These are phyloP conservation scores for Alternaria infectoria DNA, from an alignment of 2,329 filamentous ascomycete genomes.

Conservation along the genomic window DNA sequence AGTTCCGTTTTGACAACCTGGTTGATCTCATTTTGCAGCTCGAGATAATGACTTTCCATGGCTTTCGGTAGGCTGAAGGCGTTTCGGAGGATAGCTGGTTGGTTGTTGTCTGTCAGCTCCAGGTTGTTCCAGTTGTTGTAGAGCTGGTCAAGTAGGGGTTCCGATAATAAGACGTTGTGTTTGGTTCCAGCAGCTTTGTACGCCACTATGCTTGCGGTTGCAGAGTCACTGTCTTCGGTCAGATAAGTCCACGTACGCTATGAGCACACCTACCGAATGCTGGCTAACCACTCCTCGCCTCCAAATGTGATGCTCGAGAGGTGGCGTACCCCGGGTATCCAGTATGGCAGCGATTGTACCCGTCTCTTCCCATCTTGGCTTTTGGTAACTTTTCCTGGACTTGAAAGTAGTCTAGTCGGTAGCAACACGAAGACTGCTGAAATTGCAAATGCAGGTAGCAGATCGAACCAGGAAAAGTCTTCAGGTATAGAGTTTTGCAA, in stretches of 20 bases:
- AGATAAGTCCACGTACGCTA: slow-evolving; percentile 4
- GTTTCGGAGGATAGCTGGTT: slow-evolving; percentile 35
- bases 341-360: slow-evolving; percentile 63
- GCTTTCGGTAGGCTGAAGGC: slow-evolving; percentile 36
- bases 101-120: slow-evolving; percentile 25
- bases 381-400: slow-evolving; percentile 13
- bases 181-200: slow-evolving; percentile 58
- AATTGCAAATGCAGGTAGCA: slow-evolving; percentile 39
- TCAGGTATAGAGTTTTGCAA: slow-evolving; percentile 26
- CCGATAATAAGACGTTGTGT: slow-evolving; percentile 59
- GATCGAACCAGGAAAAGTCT: slow-evolving; percentile 35
- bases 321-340: slow-evolving; percentile 65
- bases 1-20: slow-evolving; percentile 52
- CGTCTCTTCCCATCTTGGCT: slow-evolving; percentile 43
- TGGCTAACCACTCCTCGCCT: slow-evolving; percentile 53
- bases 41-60: slow-evolving; percentile 25
- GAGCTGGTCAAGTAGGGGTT: slow-evolving; percentile 51
- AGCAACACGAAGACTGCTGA: slow-evolving; percentile 34
- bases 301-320: slow-evolving; percentile 57
- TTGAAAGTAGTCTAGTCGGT: slow-evolving; percentile 41
- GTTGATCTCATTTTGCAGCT: slow-evolving; percentile 37
- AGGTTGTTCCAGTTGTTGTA: slow-evolving; percentile 25
- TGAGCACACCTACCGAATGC: slow-evolving; percentile 45
- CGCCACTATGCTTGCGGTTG: slow-evolving; percentile 53
- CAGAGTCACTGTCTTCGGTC: slow-evolving; percentile 38